These are phyloP conservation scores for Camelina laxa DNA, from an alignment of 345 rosid genomes.

Conservation along the genomic window DNA sequence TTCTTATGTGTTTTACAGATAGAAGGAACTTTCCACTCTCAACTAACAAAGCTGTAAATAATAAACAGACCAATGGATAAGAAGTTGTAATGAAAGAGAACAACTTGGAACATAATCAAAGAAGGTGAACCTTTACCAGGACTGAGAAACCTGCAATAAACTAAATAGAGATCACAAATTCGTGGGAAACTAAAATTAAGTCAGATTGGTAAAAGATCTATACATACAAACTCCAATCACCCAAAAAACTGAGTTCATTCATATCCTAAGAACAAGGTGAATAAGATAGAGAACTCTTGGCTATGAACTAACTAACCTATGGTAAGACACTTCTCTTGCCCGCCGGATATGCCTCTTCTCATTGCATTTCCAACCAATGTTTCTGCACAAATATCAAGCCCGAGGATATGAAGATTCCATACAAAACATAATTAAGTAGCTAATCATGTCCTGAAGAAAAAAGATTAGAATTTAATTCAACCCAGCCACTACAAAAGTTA, in stretches of 20 bases:
- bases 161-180: too few relatives aligned
- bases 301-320: conserved; percentile 52
- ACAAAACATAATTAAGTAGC: neutral
- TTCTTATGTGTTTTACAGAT: conserved; percentile 83
- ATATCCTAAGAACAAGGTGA: too few relatives aligned
- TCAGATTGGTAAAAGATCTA: too few relatives aligned
- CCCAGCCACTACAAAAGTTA: neutral
- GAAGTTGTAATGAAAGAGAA: neutral
- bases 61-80: neutral
- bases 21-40: conserved; percentile 96
- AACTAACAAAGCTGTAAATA: conserved; percentile 68
- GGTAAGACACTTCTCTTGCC: conserved; percentile 80
- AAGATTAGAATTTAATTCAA: neutral
- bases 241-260: too few relatives aligned
- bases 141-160: conserved; percentile 49
- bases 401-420: conserved; percentile 56
- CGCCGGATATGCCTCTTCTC: conserved; percentile 85
- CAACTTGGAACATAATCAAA: neutral
- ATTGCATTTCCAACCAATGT: conserved; percentile 71
- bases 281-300: neutral
- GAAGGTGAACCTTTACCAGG: conserved; percentile 58
- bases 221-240: too few relatives aligned
- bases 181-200: too few relatives aligned
- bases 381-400: conserved; percentile 74
- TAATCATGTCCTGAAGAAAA: conserved; percentile 47